Percentiles rank a stretch among this genome's conserved stretches.
Conservation (phyloP, 306 rosid genomes). For the Carpinus viminea region DNA sequence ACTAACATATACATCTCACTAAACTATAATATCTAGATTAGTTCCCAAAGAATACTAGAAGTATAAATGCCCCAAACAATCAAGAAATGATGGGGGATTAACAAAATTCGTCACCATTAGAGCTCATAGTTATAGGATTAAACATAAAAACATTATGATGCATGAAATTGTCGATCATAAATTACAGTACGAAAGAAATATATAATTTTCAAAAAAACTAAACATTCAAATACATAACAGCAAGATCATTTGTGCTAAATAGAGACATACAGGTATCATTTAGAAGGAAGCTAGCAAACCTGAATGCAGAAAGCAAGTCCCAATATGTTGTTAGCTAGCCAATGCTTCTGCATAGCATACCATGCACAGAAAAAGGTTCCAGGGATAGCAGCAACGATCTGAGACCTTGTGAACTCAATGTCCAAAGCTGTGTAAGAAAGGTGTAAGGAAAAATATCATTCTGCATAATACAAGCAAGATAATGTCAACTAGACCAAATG, state of each 20-base stretch:
- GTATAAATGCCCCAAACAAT: not conserved
- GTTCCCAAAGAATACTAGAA: not conserved
- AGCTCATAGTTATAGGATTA: not conserved
- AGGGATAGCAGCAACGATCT: constrained; percentile 84
- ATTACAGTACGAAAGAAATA: not conserved
- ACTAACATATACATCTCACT: not conserved
- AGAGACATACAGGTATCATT: not conserved
- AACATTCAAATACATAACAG: not conserved
- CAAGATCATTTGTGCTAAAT: not conserved
- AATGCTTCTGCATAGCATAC: constrained; percentile 91
- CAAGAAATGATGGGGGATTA: not conserved
- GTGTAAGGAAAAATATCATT: constrained; percentile 62
- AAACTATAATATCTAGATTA: not conserved
- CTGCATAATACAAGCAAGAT: constrained; percentile 50
- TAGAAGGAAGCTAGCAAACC: constrained; percentile 46
- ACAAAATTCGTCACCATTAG: not conserved
- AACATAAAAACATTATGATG: not conserved
- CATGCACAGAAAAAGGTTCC: constrained; percentile 97
- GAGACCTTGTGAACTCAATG: constrained; percentile 95
- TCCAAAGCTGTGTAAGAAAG: constrained; percentile 86
- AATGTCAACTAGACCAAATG: constrained; percentile 50
- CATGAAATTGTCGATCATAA: not conserved
- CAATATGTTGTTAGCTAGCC: constrained; percentile 94
- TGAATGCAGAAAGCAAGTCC: constrained; percentile 98
- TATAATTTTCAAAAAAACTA: not conserved